Percentiles rank a stretch among this genome's conserved stretches.
These are phyloP conservation scores for Penicillium mononematosum DNA, from an alignment of 495 filamentous ascomycete genomes.

Conservation along the genomic window DNA sequence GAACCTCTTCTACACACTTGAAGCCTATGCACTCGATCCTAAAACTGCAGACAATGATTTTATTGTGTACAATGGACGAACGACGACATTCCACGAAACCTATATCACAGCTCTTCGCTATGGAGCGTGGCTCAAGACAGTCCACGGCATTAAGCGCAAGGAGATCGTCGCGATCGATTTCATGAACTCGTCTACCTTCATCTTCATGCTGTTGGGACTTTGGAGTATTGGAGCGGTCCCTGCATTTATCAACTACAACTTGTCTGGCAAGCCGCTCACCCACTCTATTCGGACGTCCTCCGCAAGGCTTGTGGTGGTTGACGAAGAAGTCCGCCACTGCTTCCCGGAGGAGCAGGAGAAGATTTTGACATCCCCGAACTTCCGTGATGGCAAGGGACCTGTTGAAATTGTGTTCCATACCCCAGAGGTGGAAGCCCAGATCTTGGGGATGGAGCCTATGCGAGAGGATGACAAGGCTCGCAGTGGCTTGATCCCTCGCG, in stretches of 20 bases:
- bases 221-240: constrained; percentile 88
- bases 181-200: constrained; percentile 77
- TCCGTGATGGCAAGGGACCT: constrained; percentile 47
- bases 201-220: constrained; percentile 81
- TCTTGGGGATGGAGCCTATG: constrained; percentile 52
- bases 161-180: constrained; percentile 90
- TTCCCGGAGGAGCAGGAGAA: constrained; percentile 49
- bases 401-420: constrained; percentile 64
- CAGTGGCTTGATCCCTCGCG: constrained; percentile 45
- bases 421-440: constrained; percentile 60
- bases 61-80: constrained; percentile 70
- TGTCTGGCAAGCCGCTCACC: constrained; percentile 68
- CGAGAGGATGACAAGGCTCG: constrained; percentile 64
- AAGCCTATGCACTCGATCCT: constrained; percentile 60
- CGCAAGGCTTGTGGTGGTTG: constrained; percentile 70
- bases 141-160: constrained; percentile 64
- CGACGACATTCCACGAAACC: constrained; percentile 78
- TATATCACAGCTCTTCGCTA: constrained; percentile 76
- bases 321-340: constrained; percentile 60
- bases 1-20: constrained; percentile 80
- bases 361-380: constrained; percentile 41
- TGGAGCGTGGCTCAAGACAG: constrained; percentile 75
- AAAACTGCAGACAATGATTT: constrained; percentile 58
- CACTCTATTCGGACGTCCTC: constrained; percentile 77
- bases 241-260: constrained; percentile 95